Conservation (phyloP, 768 basidiomycete genomes). For the Leccinum uliginosum region DNA sequence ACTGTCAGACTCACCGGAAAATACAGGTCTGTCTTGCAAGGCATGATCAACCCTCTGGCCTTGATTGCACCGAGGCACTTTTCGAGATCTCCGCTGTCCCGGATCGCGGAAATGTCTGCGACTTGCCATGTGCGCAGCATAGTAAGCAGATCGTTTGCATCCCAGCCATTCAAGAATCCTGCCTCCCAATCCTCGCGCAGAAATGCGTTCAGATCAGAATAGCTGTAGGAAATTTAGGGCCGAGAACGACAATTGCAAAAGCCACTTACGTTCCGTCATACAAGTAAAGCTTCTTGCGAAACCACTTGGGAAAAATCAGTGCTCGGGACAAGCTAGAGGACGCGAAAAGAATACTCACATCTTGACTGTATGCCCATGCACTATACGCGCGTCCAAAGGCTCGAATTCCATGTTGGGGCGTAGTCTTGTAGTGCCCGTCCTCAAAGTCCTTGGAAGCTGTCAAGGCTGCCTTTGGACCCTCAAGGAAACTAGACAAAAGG, state of each 20-base stretch:
- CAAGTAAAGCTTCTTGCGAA: conserved; percentile 44
- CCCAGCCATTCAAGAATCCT: conserved; percentile 42
- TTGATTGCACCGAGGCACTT: conserved; percentile 41
- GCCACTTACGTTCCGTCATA: conserved; percentile 36
- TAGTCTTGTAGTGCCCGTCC: conserved; percentile 46
- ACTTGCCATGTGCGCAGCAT: conserved; percentile 48
- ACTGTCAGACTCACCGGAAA: conserved; percentile 47
- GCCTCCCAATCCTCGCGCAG: conserved; percentile 50
- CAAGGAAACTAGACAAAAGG: conserved; percentile 42
- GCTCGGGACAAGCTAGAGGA: background rate
- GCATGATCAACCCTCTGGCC: conserved; percentile 55
- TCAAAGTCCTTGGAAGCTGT: conserved; percentile 52
- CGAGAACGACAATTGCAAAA: background rate
- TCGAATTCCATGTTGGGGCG: conserved; percentile 47
- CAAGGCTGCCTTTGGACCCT: conserved; percentile 55
- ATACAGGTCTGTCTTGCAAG: conserved; percentile 58
- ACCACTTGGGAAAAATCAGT: conserved; percentile 41
- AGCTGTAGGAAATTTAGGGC: conserved; percentile 28
- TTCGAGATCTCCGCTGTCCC: conserved; percentile 42
- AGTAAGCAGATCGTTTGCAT: conserved; percentile 52
- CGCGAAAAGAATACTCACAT: conserved; percentile 31
- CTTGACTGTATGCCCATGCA: conserved; percentile 58
- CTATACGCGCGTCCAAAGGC: conserved; percentile 57
- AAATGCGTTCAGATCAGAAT: conserved; percentile 45
- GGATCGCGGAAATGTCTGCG: conserved; percentile 47